Conservation (phyloP, 1,284 basidiomycete species). For the Trametes polyzona region DNA sequence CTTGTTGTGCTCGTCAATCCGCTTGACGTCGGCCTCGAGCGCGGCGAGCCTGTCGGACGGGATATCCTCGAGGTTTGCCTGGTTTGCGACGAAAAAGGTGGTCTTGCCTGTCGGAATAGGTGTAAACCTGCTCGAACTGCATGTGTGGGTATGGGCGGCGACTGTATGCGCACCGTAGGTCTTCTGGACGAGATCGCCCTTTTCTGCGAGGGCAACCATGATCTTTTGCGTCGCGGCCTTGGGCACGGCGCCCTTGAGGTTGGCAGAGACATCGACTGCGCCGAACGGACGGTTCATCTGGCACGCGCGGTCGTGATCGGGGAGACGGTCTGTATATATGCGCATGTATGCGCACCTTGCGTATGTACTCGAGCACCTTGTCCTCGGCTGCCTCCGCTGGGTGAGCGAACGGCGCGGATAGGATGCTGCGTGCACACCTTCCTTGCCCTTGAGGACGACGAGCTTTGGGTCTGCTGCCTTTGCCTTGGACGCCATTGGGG, state of each 20-base stretch:
- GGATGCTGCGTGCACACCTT: constrained; percentile 47
- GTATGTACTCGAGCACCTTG: constrained; percentile 73
- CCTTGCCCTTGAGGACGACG: constrained; percentile 69
- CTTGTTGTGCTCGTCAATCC: constrained; percentile 66
- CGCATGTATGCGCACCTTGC: constrained; percentile 48
- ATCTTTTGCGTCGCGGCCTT: constrained; percentile 86
- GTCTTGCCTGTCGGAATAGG: constrained; percentile 71
- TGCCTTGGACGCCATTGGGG: constrained; percentile 30
- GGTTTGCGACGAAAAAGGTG: constrained; percentile 81
- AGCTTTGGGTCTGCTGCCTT: constrained; percentile 56
- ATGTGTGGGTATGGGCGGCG: background rate
- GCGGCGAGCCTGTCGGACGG: constrained; percentile 59
- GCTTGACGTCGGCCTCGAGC: constrained; percentile 58
- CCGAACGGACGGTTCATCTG: constrained; percentile 80
- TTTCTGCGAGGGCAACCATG: constrained; percentile 75
- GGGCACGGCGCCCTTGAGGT: constrained; percentile 83
- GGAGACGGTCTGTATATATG: background rate
- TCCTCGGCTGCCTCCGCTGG: constrained; percentile 61
- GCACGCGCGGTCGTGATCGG: constrained; percentile 5
- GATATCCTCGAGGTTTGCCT: constrained; percentile 64
- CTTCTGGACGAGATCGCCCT: constrained; percentile 75
- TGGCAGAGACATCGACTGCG: constrained; percentile 86
- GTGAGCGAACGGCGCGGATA: constrained; percentile 1
- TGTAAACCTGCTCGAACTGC: too few relatives aligned
- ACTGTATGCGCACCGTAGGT: constrained; percentile 62